These are phyloP conservation scores for Eremothecium coryli DNA, from an alignment of 1,139 yeast species.

Conservation along the genomic window DNA sequence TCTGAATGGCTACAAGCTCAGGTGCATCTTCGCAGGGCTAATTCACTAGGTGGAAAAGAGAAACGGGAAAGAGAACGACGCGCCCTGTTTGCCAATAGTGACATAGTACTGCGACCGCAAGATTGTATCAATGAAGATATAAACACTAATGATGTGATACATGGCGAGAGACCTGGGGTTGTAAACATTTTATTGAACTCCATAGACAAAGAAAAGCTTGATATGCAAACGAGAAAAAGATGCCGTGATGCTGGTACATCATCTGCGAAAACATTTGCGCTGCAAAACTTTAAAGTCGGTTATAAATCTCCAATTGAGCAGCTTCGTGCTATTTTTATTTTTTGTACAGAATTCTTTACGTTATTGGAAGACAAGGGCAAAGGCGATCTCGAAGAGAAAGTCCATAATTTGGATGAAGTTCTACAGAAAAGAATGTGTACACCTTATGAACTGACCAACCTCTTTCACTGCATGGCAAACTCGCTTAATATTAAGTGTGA, in stretches of 20 bases:
- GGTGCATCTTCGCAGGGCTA: conserved; percentile 64
- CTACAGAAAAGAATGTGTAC: conserved; percentile 43
- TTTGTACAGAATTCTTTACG: conserved; percentile 45
- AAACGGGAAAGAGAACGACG: conserved; percentile 60
- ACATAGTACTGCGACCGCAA: conserved; percentile 60
- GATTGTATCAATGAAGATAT: conserved; percentile 48
- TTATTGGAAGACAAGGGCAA: conserved; percentile 32
- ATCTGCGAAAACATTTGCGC: conserved; percentile 37
- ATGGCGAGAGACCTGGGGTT: conserved; percentile 27
- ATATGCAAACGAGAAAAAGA: conserved; percentile 24
- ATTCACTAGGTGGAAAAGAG: conserved; percentile 62
- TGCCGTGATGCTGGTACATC: conserved; percentile 25
- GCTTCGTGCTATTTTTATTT: conserved; percentile 52
- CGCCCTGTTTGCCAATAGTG: conserved; percentile 58
- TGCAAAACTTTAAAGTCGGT: conserved; percentile 27
- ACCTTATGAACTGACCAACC: conserved; percentile 65
- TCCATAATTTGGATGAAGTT: conserved; percentile 25
- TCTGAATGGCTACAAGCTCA: conserved; percentile 42
- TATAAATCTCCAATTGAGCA: conserved; percentile 46
- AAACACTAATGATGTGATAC: conserved; percentile 36
- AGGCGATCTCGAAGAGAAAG: conserved; percentile 27
- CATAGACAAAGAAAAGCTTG: conserved; percentile 29
- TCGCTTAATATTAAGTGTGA: conserved; percentile 66
- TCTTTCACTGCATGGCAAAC: conserved; percentile 65
- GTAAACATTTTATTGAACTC: conserved; percentile 29